Evolutionary conservation across 2,329 filamentous ascomycete species (phyloP).

Genomic region (Sphaerulina populicola): DNA sequence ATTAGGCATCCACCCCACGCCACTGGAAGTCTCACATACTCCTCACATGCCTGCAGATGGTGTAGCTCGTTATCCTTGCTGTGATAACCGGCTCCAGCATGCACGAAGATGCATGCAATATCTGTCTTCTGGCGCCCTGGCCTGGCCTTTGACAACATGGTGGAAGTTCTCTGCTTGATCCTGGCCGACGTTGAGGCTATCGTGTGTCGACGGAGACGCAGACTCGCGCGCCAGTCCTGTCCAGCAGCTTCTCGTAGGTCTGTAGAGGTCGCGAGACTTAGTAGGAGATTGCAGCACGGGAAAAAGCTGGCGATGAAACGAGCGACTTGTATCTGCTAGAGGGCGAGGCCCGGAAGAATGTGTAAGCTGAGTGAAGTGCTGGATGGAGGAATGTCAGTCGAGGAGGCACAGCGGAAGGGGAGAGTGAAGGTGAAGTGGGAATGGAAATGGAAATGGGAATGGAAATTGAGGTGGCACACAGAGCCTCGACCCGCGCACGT

Average conservation of each 20-base stretch:
- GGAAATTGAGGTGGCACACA: background rate
- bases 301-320: slow-evolving; percentile 7
- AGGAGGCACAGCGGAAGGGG: background rate
- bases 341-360: background rate
- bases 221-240: background rate
- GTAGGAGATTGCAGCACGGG: slow-evolving; percentile 5
- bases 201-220: background rate
- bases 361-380: background rate
- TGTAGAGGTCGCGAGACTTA: slow-evolving; percentile 3
- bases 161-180: slow-evolving; percentile 7
- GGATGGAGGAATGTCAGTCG: background rate
- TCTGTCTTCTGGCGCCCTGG: slow-evolving; percentile 34
- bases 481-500: background rate
- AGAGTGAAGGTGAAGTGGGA: too few species aligned
- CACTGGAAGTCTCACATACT: slow-evolving; percentile 52
- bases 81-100: slow-evolving; percentile 92
- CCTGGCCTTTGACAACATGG: slow-evolving; percentile 32
- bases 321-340: slow-evolving; percentile 2
- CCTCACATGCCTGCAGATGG: slow-evolving; percentile 77
- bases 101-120: slow-evolving; percentile 77
- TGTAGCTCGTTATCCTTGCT: slow-evolving; percentile 75
- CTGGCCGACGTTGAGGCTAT: slow-evolving; percentile 5
- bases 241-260: slow-evolving; percentile 7
- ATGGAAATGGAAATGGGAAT: background rate
- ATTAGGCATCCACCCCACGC: too few species aligned